A percentile compares a stretch with the other conserved stretches of the same genome.
Evolutionary conservation across 1,284 basidiomycete genomes (phyloP).

Genomic region (Boletellus deceptivus): DNA sequence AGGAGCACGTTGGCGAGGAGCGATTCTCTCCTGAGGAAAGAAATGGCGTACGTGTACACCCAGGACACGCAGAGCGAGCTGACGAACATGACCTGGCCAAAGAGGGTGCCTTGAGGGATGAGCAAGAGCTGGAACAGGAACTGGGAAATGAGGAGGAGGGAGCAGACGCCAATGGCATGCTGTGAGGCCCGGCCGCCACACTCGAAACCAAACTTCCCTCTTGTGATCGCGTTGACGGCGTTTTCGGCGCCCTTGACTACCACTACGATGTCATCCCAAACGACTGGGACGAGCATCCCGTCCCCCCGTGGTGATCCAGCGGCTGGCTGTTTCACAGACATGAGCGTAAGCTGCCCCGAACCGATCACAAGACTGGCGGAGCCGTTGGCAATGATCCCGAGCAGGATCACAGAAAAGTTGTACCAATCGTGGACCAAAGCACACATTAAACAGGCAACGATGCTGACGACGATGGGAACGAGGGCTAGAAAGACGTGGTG

Average conservation of each 20-base stretch:
- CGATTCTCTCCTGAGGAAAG: neutral
- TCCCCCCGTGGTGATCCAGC: neutral
- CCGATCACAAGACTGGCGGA: neutral
- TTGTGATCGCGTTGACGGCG: neutral
- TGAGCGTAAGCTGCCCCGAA: neutral
- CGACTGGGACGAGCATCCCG: neutral
- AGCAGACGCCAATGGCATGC: neutral
- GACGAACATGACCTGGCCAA: constrained; percentile 2
- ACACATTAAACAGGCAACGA: neutral
- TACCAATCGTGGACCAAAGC: neutral
- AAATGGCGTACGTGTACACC: neutral
- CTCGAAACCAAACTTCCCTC: neutral
- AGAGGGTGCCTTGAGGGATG: neutral
- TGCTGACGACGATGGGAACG: neutral
- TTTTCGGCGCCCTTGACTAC: neutral
- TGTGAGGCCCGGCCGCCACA: neutral
- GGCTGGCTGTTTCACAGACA: too few species aligned
- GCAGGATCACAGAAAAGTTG: neutral
- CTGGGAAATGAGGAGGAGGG: neutral
- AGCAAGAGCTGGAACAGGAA: neutral
- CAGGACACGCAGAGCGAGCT: neutral
- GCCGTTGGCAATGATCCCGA: neutral
- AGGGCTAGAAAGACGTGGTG: neutral
- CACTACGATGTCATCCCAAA: neutral
- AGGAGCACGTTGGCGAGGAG: neutral